These are phyloP conservation scores for Lodderomyces margitis DNA, from an alignment of 1,139 yeast genomes.

Conservation along the genomic window DNA sequence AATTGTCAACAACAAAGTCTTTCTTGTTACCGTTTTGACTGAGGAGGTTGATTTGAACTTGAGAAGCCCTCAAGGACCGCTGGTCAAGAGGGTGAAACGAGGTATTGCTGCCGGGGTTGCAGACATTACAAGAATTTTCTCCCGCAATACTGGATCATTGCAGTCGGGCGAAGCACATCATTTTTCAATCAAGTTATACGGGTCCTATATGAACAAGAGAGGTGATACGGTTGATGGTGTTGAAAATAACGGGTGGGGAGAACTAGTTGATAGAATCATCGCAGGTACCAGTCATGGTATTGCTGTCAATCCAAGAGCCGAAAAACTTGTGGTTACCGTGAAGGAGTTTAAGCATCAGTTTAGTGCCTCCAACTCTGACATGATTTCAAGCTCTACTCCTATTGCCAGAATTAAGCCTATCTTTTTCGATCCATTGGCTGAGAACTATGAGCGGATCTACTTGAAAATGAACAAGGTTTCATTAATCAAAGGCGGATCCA, in stretches of 20 bases:
- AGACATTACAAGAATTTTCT: slow-evolving; percentile 77
- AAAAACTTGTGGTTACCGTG: slow-evolving; percentile 63
- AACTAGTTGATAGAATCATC: slow-evolving; percentile 73
- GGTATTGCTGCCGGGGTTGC: slow-evolving; percentile 91
- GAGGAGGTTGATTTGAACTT: slow-evolving; percentile 50
- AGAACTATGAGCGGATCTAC: slow-evolving; percentile 59
- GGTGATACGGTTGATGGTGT: slow-evolving; percentile 23
- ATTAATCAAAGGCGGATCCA: slow-evolving; percentile 26
- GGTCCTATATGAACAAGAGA: slow-evolving; percentile 55
- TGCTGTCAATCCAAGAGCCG: slow-evolving; percentile 81
- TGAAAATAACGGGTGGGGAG: slow-evolving; percentile 88
- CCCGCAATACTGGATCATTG: slow-evolving; percentile 60
- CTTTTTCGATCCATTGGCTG: slow-evolving; percentile 61
- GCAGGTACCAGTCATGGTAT: slow-evolving; percentile 76
- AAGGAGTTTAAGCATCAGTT: slow-evolving; percentile 71
- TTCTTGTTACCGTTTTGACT: slow-evolving; percentile 65
- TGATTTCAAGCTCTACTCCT: slow-evolving; percentile 44
- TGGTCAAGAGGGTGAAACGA: slow-evolving; percentile 54
- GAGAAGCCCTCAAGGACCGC: slow-evolving; percentile 23
- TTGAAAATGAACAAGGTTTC: slow-evolving; percentile 53
- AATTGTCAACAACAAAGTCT: slow-evolving; percentile 59
- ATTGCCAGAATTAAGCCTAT: slow-evolving; percentile 63
- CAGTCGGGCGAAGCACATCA: slow-evolving; percentile 65
- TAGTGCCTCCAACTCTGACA: slow-evolving; percentile 30
- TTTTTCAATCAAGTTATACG: slow-evolving; percentile 69